Conservation (phyloP, 2,329 filamentous ascomycete genomes). For the Metarhizium rileyi region DNA sequence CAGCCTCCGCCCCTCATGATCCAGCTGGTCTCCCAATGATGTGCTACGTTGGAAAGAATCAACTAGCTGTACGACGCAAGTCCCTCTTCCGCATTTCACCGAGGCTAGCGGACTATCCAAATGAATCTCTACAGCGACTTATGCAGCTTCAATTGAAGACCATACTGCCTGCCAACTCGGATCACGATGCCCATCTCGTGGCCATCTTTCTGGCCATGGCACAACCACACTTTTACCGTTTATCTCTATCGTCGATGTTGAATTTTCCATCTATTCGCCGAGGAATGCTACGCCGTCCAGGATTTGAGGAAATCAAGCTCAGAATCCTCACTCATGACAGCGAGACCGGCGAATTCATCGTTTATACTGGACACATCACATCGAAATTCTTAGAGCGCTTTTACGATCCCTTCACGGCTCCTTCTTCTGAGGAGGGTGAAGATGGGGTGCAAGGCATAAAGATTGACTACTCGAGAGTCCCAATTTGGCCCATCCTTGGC, state of each 20-base stretch:
- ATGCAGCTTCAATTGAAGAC: slow-evolving; percentile 36
- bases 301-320: slow-evolving; percentile 39
- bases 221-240: slow-evolving; percentile 41
- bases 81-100: slow-evolving; percentile 36
- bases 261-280: slow-evolving; percentile 12
- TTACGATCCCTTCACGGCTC: slow-evolving; percentile 34
- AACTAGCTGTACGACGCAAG: slow-evolving; percentile 35
- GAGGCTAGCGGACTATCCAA: slow-evolving; percentile 31
- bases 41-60: slow-evolving; percentile 37
- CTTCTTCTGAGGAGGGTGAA: slow-evolving; percentile 12
- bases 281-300: slow-evolving; percentile 15
- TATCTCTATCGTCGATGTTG: slow-evolving; percentile 15
- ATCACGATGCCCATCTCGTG: slow-evolving; percentile 43
- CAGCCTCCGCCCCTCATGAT: slow-evolving; percentile 12
- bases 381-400: slow-evolving; percentile 40
- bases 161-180: slow-evolving; percentile 35
- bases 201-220: slow-evolving; percentile 47
- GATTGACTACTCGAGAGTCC: slow-evolving; percentile 39
- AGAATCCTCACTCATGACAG: slow-evolving; percentile 42
- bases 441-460: slow-evolving; percentile 26
- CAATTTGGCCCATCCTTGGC: slow-evolving; percentile 45
- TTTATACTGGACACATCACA: slow-evolving; percentile 42
- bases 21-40: slow-evolving; percentile 24
- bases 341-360: slow-evolving; percentile 37
- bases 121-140: slow-evolving; percentile 38